Evolutionary conservation across 1,139 yeast genomes (phyloP), one percentile per base, ranked within the genome.

Genomic region (Spathaspora sp.): DNA sequence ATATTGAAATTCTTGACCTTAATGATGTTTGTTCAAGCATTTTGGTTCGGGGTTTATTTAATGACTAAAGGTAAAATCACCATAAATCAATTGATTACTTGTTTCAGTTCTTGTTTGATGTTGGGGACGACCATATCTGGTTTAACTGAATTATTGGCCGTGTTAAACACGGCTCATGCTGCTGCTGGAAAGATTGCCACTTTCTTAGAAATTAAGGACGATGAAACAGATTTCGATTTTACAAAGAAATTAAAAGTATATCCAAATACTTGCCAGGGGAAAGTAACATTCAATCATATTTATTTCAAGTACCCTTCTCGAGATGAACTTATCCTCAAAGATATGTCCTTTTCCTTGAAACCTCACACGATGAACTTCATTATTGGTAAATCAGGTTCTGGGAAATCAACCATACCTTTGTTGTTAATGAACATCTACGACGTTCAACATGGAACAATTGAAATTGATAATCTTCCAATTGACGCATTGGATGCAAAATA

Each of bases 331-430:
- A 80, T 80, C 0, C 61, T 91, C 16, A 61, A 74, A 0, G 53
- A 75, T 41, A 67, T 86, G 1, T 58, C 65, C 16, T 51, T 87
- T 38, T 54, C 57, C 1, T 67, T 91, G 27, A 64, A 70, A 5
- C 63, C 78, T 0, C 76, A 79, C 1, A 56, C 68, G 36, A 60
- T 80, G 16, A 81, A 84, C 2, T 91, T 80, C 56, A 63, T 93
- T 1, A 78, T 93, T 42, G 99, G 99, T 0, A 74, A 76, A 50
- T 89, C 97, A 0, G 99, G 99, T 0, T 83, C 93, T 0, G 99
- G 99, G 0, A 93, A 93, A 61, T 89, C 97, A 0, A 87, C 98
- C 0, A 52, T 93, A 9, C 80, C 86, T 0, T 78, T 78, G 41
- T 62, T 93, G 3, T 57, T 93, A 2, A 61, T 86, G 49, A 78